Conservation (phyloP, 768 basidiomycete genomes). For the Hemileccinum rubropunctum region DNA sequence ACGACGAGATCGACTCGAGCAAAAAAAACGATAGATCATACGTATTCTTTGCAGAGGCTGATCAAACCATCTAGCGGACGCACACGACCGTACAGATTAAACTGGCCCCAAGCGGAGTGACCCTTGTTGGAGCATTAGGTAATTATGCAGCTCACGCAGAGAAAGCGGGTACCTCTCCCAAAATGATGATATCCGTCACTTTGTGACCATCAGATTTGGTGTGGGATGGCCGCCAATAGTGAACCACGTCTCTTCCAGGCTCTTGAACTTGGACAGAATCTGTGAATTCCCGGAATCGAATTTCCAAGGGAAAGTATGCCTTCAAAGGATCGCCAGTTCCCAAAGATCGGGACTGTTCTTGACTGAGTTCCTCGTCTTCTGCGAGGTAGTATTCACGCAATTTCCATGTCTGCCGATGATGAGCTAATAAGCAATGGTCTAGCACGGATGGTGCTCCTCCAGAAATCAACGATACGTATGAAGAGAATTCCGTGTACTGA, state of each 20-base stretch:
- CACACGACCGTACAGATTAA: slow-evolving; percentile 76
- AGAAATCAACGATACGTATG: slow-evolving; percentile 74
- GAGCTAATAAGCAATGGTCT: slow-evolving; percentile 72
- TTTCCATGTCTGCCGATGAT: slow-evolving; percentile 90
- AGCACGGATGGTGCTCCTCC: slow-evolving; percentile 64
- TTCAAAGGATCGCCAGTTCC: slow-evolving; percentile 59
- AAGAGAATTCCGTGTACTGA: slow-evolving; percentile 82
- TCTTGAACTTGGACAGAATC: slow-evolving; percentile 49
- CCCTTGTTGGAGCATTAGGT: slow-evolving; percentile 46
- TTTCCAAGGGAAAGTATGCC: slow-evolving; percentile 57
- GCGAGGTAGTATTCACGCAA: slow-evolving; percentile 71
- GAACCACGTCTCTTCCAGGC: slow-evolving; percentile 34
- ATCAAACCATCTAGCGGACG: slow-evolving; percentile 79
- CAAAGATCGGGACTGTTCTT: slow-evolving; percentile 34
- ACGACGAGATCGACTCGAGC: not conserved
- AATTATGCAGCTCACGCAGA: not conserved
- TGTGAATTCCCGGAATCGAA: slow-evolving; percentile 45
- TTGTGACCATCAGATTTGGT: slow-evolving; percentile 31
- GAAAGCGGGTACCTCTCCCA: slow-evolving; percentile 59
- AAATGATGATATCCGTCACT: slow-evolving; percentile 58
- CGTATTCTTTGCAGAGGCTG: slow-evolving; percentile 83
- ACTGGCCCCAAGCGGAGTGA: slow-evolving; percentile 91
- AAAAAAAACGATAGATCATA: slow-evolving; percentile 31
- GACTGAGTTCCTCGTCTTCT: slow-evolving; percentile 24
- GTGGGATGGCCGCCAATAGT: slow-evolving; percentile 27